Conservation (phyloP, 345 rosid genomes). For the Psidium guajava region DNA sequence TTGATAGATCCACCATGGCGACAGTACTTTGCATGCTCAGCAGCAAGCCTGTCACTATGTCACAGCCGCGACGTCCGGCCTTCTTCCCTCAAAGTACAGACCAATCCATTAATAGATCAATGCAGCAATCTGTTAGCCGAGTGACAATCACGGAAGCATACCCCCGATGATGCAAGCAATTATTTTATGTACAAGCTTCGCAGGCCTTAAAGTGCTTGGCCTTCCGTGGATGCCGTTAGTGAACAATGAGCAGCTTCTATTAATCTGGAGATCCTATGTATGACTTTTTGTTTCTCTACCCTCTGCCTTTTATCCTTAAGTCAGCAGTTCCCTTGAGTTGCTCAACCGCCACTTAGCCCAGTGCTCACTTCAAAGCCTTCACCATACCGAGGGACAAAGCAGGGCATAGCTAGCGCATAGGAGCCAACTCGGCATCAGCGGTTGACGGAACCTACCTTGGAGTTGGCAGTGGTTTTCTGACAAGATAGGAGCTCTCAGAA, state of each 20-base stretch:
- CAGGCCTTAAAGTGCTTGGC: neutral
- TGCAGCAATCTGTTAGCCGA: neutral
- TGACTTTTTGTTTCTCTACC: neutral
- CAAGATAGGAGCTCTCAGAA: too few relatives aligned
- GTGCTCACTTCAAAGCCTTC: too few relatives aligned
- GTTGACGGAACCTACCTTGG: too few relatives aligned
- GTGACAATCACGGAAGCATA: neutral
- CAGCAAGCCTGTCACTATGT: neutral
- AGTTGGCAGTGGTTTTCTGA: too few relatives aligned
- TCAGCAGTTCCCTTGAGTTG: too few relatives aligned
- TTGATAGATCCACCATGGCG: neutral
- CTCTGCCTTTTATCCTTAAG: too few relatives aligned
- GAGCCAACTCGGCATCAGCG: too few relatives aligned
- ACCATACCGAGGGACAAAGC: too few relatives aligned
- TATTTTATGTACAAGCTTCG: neutral
- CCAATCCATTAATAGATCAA: neutral
- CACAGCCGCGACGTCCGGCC: neutral
- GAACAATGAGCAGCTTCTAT: neutral
- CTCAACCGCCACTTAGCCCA: too few relatives aligned
- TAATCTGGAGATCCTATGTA: neutral
- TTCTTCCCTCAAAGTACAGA: neutral
- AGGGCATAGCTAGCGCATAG: too few relatives aligned
- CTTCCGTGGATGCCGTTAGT: neutral
- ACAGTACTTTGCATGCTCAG: neutral
- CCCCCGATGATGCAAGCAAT: neutral